Conservation (phyloP, 208 protist genomes). For the Leishmania arabica region DNA sequence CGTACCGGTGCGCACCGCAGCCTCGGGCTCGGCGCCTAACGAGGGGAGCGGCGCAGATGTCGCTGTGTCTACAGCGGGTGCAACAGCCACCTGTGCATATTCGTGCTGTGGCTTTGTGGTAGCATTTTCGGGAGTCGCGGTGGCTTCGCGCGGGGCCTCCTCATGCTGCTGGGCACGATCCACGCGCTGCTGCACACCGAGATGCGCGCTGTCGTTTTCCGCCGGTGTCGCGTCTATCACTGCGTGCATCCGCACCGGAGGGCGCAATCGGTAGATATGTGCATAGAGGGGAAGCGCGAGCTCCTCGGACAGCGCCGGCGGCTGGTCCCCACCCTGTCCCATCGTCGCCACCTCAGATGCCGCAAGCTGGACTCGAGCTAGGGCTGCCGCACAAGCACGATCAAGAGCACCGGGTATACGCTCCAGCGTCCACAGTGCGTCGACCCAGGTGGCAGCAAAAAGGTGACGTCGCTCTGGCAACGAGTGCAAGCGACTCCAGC, state of each 20-base stretch:
- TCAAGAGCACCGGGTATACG: slow-evolving; percentile 26
- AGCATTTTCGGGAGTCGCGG: slow-evolving; percentile 17
- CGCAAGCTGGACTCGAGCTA: slow-evolving; percentile 1
- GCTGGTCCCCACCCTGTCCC: not conserved
- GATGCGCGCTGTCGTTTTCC: not conserved
- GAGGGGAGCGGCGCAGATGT: not conserved
- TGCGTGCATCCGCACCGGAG: slow-evolving; percentile 41
- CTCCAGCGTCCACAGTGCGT: slow-evolving; percentile 60
- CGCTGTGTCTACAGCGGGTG: not conserved
- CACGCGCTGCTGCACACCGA: slow-evolving; percentile 3
- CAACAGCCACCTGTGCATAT: not conserved
- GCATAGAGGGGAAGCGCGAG: slow-evolving; percentile 37
- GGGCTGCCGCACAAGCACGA: not conserved
- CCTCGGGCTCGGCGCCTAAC: not conserved
- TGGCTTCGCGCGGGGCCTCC: not conserved
- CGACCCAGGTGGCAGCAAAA: slow-evolving; percentile 46
- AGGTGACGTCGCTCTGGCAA: slow-evolving; percentile 39
- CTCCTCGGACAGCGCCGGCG: slow-evolving; percentile 7
- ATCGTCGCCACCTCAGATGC: not conserved
- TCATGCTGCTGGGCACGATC: not conserved
- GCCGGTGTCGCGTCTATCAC: slow-evolving; percentile 3
- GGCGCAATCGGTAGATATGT: slow-evolving; percentile 40
- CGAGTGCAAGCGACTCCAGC: slow-evolving; percentile 32
- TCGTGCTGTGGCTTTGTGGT: not conserved
- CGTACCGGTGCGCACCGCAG: not conserved